Evolutionary conservation across 2,329 filamentous ascomycete species (phyloP), one percentile per base, ranked within the genome.

Genomic region (Aurifilum marmelostoma): DNA sequence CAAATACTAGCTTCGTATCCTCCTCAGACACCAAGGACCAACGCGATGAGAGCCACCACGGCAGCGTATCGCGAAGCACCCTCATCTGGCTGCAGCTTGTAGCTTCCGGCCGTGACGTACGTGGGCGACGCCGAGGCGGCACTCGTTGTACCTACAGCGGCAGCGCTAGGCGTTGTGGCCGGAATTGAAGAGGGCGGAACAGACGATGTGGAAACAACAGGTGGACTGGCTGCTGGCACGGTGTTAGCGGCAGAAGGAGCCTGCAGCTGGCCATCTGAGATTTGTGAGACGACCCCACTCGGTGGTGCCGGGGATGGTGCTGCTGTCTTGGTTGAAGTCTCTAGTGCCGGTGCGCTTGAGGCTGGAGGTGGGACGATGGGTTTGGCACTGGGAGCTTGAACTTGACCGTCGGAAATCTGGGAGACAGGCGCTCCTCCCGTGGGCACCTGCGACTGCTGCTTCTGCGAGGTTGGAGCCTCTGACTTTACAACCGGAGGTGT

Each of bases 381-480:
- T 0, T 5, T 16, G 24, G 4, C 16, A 18, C 41, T 63, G 3
- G 61, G 61, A n/a, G 43, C 61, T 27, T 63, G 61, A 11, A 63
- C 24, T 32, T 63, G 61, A 14, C 61, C 61, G 21, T 62, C 60
- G 24, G 60, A 62, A 4, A 41, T 62, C 39, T 62, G 34, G 18
- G 21, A 27, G 7, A 62, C 60, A 24, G 61, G 61, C 16, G 24
- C 24, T 21, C 24, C 24, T 21, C 24, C 27, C 3, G 61, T 29
- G 16, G 27, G 52, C 5, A 21, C 21, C 47, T 24, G 47, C n/a
- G 47, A 24, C n/a, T 50, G 12, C n/a, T 50, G 37, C 34, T 37
- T 34, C 16, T 61, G 32, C 7, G 59, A 18, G 21, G 3, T 34
- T 43, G 21, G 59, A 14, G 59, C 11, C 37, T 14, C 21, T 24